Evolutionary conservation across 495 filamentous ascomycete species (phyloP), one percentile per base, ranked within the genome.

Genomic region (Cetradonia linearis): DNA sequence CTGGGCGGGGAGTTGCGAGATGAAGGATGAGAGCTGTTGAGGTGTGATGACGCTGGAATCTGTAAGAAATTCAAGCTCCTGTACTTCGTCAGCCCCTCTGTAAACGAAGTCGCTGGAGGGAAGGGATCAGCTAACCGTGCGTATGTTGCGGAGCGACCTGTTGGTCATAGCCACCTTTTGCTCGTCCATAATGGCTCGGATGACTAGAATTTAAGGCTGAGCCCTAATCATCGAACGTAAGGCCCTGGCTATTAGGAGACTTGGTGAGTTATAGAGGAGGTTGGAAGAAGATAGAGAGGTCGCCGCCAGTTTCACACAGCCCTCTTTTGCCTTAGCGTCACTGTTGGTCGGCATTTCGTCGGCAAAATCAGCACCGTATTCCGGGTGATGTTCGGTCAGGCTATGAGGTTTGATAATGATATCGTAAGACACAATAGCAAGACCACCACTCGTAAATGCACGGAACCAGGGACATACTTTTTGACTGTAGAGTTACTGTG

Each of bases 1-100:
- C 64, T 88, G 84, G 63, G 76, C 68, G 25, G 89, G 92, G 16
- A 98, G 82, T 66, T 88, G 81, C 60, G 76, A 70, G 60, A 87
- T 76, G 69, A 96, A 87, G 18, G 78, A 76, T 56, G 84, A 79
- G 64, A 88, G 87, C 67, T 84, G 81, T 50, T 82, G 72, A 61
- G 84, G 80, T 59, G 79, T 82, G 68, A 98, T 85, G 62, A 89
- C 76, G 53, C 82, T 79, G 60, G 85, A 78, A 67, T 96, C 91
- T 62, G 85, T 79, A 58, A 98, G 87, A 63, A 85, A 86, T 68
- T 96, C 91, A 58, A 98, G 89, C 73, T 98, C 93, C 91, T 96
- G 62, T 60, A 48, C 33, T 14, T 7, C 10, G n/a, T 66, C 40
- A 61, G 62, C 20, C 6, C 10, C n/a, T 13, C 5, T 23, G 10